These are phyloP conservation scores for Crithidia expoeki DNA, from an alignment of 208 protist species.

Conservation along the genomic window DNA sequence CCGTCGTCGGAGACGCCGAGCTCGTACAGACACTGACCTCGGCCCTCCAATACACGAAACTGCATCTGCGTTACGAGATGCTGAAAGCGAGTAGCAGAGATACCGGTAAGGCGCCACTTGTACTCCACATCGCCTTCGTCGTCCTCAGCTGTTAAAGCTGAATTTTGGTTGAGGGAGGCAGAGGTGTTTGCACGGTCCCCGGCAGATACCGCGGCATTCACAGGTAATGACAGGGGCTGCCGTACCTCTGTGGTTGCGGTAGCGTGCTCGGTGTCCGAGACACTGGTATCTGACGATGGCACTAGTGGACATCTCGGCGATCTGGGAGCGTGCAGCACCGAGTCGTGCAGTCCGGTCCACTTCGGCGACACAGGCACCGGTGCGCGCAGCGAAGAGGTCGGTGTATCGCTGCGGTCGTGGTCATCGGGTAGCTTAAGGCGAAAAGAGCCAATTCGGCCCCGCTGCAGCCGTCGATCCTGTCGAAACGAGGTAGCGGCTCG, in stretches of 20 bases:
- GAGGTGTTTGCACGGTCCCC: not conserved
- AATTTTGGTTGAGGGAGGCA: conserved; percentile 4
- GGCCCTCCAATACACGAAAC: conserved; percentile 92
- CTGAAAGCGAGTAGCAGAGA: conserved; percentile 82
- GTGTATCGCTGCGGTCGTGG: too few species aligned
- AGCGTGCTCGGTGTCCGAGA: not conserved
- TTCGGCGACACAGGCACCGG: not conserved
- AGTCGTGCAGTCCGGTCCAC: conserved; percentile 17
- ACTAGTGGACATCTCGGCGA: conserved; percentile 1
- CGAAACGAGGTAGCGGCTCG: conserved; percentile 39
- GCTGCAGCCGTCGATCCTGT: conserved; percentile 33
- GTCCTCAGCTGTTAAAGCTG: conserved; percentile 75
- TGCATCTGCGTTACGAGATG: conserved; percentile 96
- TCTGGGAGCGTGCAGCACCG: conserved; percentile 6
- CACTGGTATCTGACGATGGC: not conserved
- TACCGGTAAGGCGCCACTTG: conserved; percentile 93
- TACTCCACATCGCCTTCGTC: conserved; percentile 97
- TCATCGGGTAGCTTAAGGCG: too few species aligned
- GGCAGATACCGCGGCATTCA: not conserved
- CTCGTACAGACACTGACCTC: conserved; percentile 94
- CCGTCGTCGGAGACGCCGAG: conserved; percentile 94
- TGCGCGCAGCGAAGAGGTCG: not conserved
- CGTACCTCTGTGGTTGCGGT: not conserved
- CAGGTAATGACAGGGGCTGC: not conserved
- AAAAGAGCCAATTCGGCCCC: conserved; percentile 6